These are phyloP conservation scores for Chlorella sp. DNA, from an alignment of 139 green algal genomes.

Conservation along the genomic window DNA sequence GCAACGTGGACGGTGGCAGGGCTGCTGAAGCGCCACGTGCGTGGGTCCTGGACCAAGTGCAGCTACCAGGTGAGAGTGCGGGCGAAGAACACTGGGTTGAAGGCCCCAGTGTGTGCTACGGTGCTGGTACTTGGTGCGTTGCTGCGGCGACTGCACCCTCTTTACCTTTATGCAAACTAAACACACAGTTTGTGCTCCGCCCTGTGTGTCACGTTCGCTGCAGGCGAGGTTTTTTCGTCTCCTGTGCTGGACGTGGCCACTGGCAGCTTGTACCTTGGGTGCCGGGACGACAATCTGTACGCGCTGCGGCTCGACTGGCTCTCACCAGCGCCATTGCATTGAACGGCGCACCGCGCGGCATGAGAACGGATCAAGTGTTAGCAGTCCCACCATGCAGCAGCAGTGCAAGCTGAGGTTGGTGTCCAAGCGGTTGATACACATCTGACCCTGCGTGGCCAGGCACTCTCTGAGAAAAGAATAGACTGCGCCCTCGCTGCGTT, in stretches of 20 bases:
- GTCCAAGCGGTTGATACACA: too few species aligned
- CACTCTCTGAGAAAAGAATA: too few species aligned
- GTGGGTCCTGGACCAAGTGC: not conserved
- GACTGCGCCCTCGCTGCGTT: too few species aligned
- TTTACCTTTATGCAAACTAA: not conserved
- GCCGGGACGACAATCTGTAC: conserved; percentile 6
- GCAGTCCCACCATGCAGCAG: too few species aligned
- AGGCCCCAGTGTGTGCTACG: not conserved
- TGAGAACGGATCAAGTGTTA: too few species aligned
- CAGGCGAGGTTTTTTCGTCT: conserved; percentile 4
- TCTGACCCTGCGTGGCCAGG: too few species aligned
- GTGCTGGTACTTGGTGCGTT: not conserved
- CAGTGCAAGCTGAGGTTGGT: too few species aligned
- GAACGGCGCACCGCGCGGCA: too few species aligned
- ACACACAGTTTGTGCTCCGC: not conserved
- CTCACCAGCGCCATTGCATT: too few species aligned
- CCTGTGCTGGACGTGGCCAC: not conserved
- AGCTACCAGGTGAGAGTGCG: not conserved
- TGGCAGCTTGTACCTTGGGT: not conserved
- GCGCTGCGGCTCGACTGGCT: not conserved
- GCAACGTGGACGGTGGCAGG: not conserved
- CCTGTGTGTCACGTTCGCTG: not conserved
- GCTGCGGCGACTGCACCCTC: not conserved
- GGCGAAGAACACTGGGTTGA: not conserved
- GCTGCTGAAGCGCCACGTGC: not conserved